Evolutionary conservation across 2,329 filamentous ascomycete species (phyloP).

Genomic region (Pyrenophora seminiperda): DNA sequence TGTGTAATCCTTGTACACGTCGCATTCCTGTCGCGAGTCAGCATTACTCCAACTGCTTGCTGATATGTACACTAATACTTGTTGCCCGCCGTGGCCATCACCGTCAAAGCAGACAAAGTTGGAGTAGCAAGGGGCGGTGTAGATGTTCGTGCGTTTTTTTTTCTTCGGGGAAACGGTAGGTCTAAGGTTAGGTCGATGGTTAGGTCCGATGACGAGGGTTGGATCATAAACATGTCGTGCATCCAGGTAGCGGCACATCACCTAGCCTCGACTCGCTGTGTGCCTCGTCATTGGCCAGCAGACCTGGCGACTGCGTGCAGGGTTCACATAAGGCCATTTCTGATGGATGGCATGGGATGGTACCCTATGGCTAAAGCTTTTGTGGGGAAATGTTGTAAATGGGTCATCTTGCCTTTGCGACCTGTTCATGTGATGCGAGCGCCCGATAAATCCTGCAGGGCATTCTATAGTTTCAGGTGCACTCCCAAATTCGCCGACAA

Average conservation of each 20-base stretch:
- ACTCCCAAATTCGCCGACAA: too few relatives aligned
- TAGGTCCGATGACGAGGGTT: constrained; percentile 15
- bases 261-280: constrained; percentile 1
- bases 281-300: not conserved
- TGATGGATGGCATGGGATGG: constrained; percentile 2
- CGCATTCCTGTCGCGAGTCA: constrained; percentile 9
- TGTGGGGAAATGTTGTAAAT: not conserved
- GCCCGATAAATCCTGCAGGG: not conserved
- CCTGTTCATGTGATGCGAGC: not conserved
- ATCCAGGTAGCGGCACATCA: constrained; percentile 12
- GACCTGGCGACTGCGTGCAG: constrained; percentile 3
- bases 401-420: not conserved
- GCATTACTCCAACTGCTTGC: not conserved
- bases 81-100: too few relatives aligned
- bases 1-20: constrained; percentile 1
- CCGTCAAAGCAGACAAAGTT: not conserved
- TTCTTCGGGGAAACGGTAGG: constrained; percentile 25
- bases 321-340: constrained; percentile 1
- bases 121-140: constrained; percentile 28
- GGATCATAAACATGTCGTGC: constrained; percentile 20
- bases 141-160: constrained; percentile 14
- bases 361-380: not conserved
- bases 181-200: constrained; percentile 4
- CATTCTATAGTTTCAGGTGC: not conserved
- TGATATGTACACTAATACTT: constrained; percentile 1